Evolutionary conservation across 2,329 filamentous ascomycete species (phyloP), one percentile per base, ranked within the genome.

Genomic region (Sclerotinia borealis): DNA sequence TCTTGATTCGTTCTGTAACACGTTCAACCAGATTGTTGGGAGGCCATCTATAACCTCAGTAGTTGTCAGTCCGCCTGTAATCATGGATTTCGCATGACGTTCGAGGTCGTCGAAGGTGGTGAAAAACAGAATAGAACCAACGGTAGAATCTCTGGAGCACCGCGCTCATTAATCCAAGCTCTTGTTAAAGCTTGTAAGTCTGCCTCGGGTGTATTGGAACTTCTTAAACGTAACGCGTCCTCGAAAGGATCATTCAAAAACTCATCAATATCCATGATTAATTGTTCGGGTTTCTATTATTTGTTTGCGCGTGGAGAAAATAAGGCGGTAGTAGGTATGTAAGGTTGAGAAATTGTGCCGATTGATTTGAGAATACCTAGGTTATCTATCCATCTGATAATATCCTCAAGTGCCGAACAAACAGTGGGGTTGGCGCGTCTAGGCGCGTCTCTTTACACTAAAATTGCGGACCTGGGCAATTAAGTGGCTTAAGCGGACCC

Each of bases 141-240:
- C 77, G 87, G 85, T 45, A 98, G 80, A n/a, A 99, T 81, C 76
- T 97, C 93, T 2, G 93, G 92, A 50, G 92, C 88, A 63, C 89
- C 91, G 70, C 95, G 86, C 77, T 99, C 96, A 49, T 93, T 91
- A 50, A 97, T 85, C 93, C 93, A 99, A 71, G 88, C 89, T 72
- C 93, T 89, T 70, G 93, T 97, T 70, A 99, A 80, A 60, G 90
- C 86, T 76, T 97, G 92, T 69, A 98, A 83, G 77, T 98, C 93
- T 49, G 65, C 68, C 52, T 72, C 64, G n/a, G 68, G 76, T 93
- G 92, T 72, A 96, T 83, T 77, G 96, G 91, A 72, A 86, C 83
- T 15, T 36, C 27, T 37, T 13, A 43, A 15, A 34, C 34, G 31
- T 4, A 39, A 37, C 31, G 36, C 52, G 19, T 66, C 69, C 45